These are phyloP conservation scores for Phtheirospermum japonicum DNA, from an alignment of 257 asterid genomes.

Conservation along the genomic window DNA sequence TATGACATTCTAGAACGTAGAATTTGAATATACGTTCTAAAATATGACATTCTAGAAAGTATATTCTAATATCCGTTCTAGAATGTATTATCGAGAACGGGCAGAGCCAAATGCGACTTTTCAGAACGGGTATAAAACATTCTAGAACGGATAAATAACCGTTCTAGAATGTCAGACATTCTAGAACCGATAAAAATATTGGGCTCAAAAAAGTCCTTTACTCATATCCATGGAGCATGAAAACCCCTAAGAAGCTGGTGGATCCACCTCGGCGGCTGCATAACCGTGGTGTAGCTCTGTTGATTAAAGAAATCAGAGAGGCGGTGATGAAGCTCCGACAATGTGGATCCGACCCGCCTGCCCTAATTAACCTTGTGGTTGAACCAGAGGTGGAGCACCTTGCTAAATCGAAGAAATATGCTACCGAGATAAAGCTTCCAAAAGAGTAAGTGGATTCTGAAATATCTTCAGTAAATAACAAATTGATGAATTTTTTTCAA, in stretches of 20 bases:
- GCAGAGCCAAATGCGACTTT: too few species aligned
- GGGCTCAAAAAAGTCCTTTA: too few species aligned
- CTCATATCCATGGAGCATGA: conserved; percentile 48
- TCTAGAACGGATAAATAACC: too few species aligned
- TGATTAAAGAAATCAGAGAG: conserved; percentile 53
- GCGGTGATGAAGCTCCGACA: conserved; percentile 60
- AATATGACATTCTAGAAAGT: too few species aligned
- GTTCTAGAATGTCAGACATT: too few species aligned
- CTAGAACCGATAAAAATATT: too few species aligned
- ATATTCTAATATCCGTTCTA: too few species aligned
- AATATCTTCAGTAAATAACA: neutral
- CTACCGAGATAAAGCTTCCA: conserved; percentile 43
- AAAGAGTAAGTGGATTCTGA: conserved; percentile 50
- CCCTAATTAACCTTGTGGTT: conserved; percentile 26
- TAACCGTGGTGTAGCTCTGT: conserved; percentile 49
- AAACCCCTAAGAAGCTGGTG: conserved; percentile 64
- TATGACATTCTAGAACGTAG: too few species aligned
- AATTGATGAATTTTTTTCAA: neutral
- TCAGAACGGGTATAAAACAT: too few species aligned
- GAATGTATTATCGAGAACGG: too few species aligned
- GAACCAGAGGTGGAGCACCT: conserved; percentile 23
- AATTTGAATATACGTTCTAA: too few species aligned
- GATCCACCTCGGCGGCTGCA: conserved; percentile 52
- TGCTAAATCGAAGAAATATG: conserved; percentile 35
- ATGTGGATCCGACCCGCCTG: conserved; percentile 28